A percentile compares a stretch with the other conserved stretches of the same genome.
Evolutionary conservation across 176 grass and related monocot species (phyloP).

Genomic region (Chrysopogon serrulatus): DNA sequence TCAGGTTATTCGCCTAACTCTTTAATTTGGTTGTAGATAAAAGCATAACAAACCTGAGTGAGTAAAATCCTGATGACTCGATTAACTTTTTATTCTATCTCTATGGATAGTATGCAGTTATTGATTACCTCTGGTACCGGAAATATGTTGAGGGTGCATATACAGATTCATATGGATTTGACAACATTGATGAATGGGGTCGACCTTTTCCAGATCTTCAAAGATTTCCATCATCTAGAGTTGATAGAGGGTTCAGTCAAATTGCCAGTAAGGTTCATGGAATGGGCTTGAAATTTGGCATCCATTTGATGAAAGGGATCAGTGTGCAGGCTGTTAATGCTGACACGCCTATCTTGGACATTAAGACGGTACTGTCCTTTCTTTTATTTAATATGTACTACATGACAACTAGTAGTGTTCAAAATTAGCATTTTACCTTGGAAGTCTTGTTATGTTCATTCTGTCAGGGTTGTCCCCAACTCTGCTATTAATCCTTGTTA

Average conservation of each 20-base stretch:
- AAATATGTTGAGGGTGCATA: slow-evolving; percentile 62
- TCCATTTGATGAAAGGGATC: slow-evolving; percentile 96
- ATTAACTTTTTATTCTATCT: not conserved
- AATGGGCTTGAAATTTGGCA: slow-evolving; percentile 90
- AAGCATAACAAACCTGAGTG: not conserved
- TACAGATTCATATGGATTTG: slow-evolving; percentile 69
- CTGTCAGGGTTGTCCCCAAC: not conserved
- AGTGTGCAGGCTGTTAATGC: slow-evolving; percentile 59
- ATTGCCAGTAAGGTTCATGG: slow-evolving; percentile 63
- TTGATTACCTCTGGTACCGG: slow-evolving; percentile 89
- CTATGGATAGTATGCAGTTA: slow-evolving; percentile 63
- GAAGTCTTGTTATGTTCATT: not conserved
- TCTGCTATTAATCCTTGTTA: not conserved
- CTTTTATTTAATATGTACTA: slow-evolving; percentile 7
- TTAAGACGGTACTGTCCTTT: slow-evolving; percentile 49
- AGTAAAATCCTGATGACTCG: not conserved
- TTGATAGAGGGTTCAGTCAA: slow-evolving; percentile 57
- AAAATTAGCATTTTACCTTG: not conserved
- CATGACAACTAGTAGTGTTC: not conserved
- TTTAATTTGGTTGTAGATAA: not conserved
- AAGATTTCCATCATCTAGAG: slow-evolving; percentile 72
- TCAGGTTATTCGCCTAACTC: slow-evolving; percentile 40
- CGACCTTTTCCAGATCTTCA: slow-evolving; percentile 74
- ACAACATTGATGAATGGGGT: slow-evolving; percentile 79
- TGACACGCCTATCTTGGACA: slow-evolving; percentile 62